Base-by-base conservation (phyloP, 169 alveolate species). In the Cyclospora cayetanensis region DNA sequence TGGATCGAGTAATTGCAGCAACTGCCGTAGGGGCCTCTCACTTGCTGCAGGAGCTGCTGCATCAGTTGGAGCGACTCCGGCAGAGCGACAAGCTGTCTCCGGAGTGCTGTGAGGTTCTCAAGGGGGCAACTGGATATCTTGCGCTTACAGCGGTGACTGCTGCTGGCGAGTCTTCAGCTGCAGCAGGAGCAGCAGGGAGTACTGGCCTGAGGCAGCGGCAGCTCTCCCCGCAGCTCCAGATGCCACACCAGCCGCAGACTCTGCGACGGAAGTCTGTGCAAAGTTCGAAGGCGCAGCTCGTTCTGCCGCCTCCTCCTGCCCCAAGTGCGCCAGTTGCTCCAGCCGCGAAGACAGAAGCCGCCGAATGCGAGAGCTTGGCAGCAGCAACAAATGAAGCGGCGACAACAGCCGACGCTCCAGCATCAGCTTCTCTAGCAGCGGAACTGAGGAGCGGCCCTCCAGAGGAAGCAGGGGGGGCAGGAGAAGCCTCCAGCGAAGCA, bases 101-200 rank as follows among this genome's bases (percentile, higher is more conserved):
- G 1, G 82, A 70, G 1, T 70, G 82, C 46, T 2, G 20, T 15
- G 2, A 3, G 25, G 31, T 18, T 31, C 55, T 70, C 4, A 29
- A 34, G 2, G 37, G 31, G 3, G 82, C 82, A 1, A 25, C 4
- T 1, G 18, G 82, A n/a, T 70, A 70, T 27, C 1, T 70, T 1
- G n/a, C 82, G 4, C 46, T 70, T 11, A 11, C 82, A 35, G 82
- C 82, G 31, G 31, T 25, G 31, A 31, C 46, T 70, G 82, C 82
- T 1, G 52, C 82, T 11, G 55, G 70, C 25, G 70, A 7, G 27
- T 55, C 34, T 20, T 5, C 70, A 15, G 52, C 82, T 12, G 11
- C 82, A 70, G 52, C 82, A 70, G 82, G 55, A 70, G 82, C 52
- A 46, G n/a, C n/a, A n/a, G n/a, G n/a, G n/a, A n/a, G n/a, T n/a